A percentile compares a stretch with the other conserved stretches of the same genome.
Conservation (phyloP, 2,329 filamentous ascomycete genomes). For the Thermomyces lanuginosus region DNA sequence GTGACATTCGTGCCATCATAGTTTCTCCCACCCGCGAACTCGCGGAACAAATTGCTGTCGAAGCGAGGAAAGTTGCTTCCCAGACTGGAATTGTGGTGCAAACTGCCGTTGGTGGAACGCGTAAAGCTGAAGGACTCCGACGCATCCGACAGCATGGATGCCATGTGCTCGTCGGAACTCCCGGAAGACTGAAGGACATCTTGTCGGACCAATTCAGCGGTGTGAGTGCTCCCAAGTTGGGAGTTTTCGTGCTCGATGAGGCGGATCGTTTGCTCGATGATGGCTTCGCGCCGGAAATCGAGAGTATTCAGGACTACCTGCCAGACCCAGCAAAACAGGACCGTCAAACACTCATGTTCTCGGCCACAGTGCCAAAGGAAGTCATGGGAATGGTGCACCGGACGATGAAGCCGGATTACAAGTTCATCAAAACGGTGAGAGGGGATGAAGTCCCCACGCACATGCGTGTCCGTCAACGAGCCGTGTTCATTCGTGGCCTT, state of each 20-base stretch:
- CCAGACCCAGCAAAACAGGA: constrained; percentile 47
- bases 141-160: constrained; percentile 60
- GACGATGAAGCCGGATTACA: constrained; percentile 68
- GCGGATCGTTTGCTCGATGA: constrained; percentile 51
- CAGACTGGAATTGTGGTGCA: constrained; percentile 53
- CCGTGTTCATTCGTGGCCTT: constrained; percentile 50
- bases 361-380: constrained; percentile 73
- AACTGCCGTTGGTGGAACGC: constrained; percentile 81
- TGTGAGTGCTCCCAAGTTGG: constrained; percentile 47
- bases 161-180: constrained; percentile 79
- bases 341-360: constrained; percentile 87
- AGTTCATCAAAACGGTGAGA: constrained; percentile 77
- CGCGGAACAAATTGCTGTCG: constrained; percentile 49
- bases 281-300: constrained; percentile 51
- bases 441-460: constrained; percentile 75
- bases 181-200: constrained; percentile 72
- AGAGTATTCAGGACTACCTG: constrained; percentile 43
- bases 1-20: constrained; percentile 43
- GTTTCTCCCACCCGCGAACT: constrained; percentile 48
- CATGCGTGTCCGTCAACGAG: constrained; percentile 62
- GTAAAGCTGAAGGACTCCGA: constrained; percentile 51
- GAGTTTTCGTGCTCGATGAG: constrained; percentile 47
- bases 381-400: constrained; percentile 63
- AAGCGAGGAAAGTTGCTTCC: constrained; percentile 52
- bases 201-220: constrained; percentile 48